Evolutionary conservation across 2,329 filamentous ascomycete species (phyloP).

Genomic region (Penicillium sp.): DNA sequence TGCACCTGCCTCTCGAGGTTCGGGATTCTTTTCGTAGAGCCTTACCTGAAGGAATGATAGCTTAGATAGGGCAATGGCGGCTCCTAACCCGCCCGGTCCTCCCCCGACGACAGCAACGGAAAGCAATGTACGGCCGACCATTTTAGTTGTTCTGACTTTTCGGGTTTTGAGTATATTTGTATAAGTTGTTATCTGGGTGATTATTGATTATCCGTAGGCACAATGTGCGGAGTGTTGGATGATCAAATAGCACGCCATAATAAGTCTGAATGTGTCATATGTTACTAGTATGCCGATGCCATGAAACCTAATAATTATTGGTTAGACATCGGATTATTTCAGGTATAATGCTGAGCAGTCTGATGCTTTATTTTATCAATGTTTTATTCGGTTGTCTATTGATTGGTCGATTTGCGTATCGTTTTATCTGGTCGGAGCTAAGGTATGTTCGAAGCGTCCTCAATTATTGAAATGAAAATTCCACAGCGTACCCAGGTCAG

Average conservation of each 20-base stretch:
- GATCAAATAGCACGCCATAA: constrained; percentile 16
- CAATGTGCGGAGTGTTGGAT: neutral
- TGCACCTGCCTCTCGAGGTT: constrained; percentile 50
- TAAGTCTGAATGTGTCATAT: constrained; percentile 8
- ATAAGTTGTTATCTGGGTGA: neutral
- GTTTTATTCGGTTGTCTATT: neutral
- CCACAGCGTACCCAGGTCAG: no score
- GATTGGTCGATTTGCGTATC: neutral
- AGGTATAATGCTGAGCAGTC: neutral
- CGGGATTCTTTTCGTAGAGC: constrained; percentile 48
- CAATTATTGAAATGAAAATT: no score
- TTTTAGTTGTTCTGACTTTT: neutral
- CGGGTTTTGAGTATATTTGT: neutral
- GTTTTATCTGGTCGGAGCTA: no score
- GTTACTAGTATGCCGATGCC: neutral
- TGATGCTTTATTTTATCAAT: neutral
- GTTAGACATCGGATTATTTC: neutral
- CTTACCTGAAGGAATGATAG: constrained; percentile 44
- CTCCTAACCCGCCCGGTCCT: constrained; percentile 42
- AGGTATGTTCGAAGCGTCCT: no score
- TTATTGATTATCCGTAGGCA: neutral
- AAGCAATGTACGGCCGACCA: constrained; percentile 9
- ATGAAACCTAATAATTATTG: neutral
- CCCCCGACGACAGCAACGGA: constrained; percentile 41
- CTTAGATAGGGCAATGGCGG: constrained; percentile 47